phyloP scores from a whole-genome alignment of 495 filamentous ascomycete species.

The Penicillium crystallinum region DNA sequence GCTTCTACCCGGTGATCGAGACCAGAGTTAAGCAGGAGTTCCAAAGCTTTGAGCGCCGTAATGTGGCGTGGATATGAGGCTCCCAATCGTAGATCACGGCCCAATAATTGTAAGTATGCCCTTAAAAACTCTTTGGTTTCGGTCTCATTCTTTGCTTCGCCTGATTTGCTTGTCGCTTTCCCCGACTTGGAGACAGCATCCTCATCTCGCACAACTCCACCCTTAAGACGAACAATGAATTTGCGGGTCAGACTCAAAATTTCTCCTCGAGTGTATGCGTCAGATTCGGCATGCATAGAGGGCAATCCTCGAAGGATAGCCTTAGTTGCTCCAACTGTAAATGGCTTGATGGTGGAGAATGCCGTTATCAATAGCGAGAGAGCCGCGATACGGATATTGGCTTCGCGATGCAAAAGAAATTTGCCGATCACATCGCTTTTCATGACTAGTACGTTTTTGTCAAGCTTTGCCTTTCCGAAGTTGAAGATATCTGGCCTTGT shows the following conservation, averaged over 20 bases:
- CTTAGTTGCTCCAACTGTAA: constrained; percentile 52
- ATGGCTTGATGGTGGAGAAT: constrained; percentile 62
- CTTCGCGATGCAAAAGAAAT: constrained; percentile 58
- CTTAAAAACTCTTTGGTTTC: constrained; percentile 56
- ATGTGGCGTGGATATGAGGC: constrained; percentile 84
- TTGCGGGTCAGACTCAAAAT: constrained; percentile 61
- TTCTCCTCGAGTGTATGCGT: constrained; percentile 75
- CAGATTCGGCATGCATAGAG: constrained; percentile 72
- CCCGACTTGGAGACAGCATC: constrained; percentile 9
- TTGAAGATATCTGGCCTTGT: constrained; percentile 28
- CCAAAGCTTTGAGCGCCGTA: constrained; percentile 64
- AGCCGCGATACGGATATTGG: constrained; percentile 64
- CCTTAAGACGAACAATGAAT: constrained; percentile 59
- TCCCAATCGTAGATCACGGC: constrained; percentile 63
- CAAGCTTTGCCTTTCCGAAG: constrained; percentile 9
- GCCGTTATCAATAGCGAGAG: constrained; percentile 70
- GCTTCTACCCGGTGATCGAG: constrained; percentile 33
- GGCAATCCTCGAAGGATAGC: constrained; percentile 57
- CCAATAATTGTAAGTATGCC: constrained; percentile 69
- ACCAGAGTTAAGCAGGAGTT: constrained; percentile 54
- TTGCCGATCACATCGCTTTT: constrained; percentile 39
- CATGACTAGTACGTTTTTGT: constrained; percentile 25
- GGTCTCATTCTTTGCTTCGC: constrained; percentile 22
- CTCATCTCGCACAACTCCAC: constrained; percentile 27
- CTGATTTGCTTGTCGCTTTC: constrained; percentile 5